Percentiles rank a stretch among this genome's conserved stretches.
phyloP scores from a whole-genome alignment of 140 eudicot species.

The Oenanthe javanica region DNA sequence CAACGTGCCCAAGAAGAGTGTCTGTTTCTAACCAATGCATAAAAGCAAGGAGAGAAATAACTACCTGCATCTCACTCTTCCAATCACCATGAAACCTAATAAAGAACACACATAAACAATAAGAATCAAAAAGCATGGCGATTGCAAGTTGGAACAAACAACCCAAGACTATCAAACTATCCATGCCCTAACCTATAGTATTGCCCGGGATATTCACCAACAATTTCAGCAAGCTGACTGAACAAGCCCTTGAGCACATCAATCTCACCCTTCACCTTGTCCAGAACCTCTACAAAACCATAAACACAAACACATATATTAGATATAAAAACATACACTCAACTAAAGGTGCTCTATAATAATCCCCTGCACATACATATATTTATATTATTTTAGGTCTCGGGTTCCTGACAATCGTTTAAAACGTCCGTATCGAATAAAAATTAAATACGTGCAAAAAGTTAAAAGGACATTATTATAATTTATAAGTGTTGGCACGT shows the following conservation, averaged over 20 bases:
- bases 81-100: constrained; percentile 89
- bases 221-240: constrained; percentile 57
- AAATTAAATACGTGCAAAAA: neutral
- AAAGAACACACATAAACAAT: constrained; percentile 2
- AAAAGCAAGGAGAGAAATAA: constrained; percentile 69
- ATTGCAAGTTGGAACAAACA: neutral
- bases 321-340: no score
- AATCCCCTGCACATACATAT: no score
- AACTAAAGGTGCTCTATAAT: neutral
- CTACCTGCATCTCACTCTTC: constrained; percentile 84
- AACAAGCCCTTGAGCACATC: constrained; percentile 51
- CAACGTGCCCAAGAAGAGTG: constrained; percentile 63
- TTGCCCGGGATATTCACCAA: constrained; percentile 72
- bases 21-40: constrained; percentile 93
- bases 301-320: neutral
- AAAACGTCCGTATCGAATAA: no score
- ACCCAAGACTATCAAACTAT: neutral
- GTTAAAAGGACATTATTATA: no score
- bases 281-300: constrained; percentile 54
- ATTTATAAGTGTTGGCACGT: no score
- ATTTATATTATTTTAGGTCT: no score
- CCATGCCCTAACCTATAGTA: constrained; percentile 56
- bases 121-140: neutral
- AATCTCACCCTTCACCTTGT: constrained; percentile 63
- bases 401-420: no score